Conservation (phyloP, 352 stramenopile genomes). For the Thraustotheca clavata region DNA sequence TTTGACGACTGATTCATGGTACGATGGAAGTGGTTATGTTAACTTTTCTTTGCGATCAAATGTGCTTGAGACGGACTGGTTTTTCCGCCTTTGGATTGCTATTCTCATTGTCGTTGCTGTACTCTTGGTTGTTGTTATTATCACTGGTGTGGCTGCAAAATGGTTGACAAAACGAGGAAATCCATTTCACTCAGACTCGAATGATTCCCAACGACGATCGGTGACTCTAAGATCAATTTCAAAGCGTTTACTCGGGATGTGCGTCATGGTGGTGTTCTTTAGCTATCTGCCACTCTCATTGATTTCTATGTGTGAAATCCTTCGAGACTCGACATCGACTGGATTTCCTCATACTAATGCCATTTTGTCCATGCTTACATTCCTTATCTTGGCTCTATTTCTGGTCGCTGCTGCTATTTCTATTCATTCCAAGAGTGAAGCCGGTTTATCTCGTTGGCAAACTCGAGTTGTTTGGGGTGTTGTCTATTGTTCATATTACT, state of each 20-base stretch:
- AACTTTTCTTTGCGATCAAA: not conserved
- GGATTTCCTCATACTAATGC: conserved; percentile 25
- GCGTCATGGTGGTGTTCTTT: conserved; percentile 57
- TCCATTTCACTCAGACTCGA: conserved; percentile 14
- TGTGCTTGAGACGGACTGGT: conserved; percentile 22
- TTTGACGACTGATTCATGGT: not conserved
- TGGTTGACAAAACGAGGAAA: not conserved
- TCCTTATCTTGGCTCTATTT: conserved; percentile 38
- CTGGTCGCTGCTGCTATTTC: conserved; percentile 36
- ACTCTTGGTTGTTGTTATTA: conserved; percentile 31
- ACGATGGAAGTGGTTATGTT: conserved; percentile 1
- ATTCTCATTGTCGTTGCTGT: conserved; percentile 38
- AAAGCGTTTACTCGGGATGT: conserved; percentile 52
- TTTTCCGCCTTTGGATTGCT: conserved; percentile 34
- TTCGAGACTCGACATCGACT: conserved; percentile 35
- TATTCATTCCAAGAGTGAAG: conserved; percentile 45
- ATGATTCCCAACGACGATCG: not conserved
- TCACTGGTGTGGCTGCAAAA: not conserved
- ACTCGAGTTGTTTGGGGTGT: conserved; percentile 48
- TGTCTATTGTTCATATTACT: conserved; percentile 52
- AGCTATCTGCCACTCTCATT: conserved; percentile 49
- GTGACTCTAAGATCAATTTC: conserved; percentile 33
- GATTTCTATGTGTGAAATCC: conserved; percentile 55
- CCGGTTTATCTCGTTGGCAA: conserved; percentile 47
- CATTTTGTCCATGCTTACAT: conserved; percentile 33